phyloP scores from a whole-genome alignment of 73 alveolate genomes.

The Tetrahymena thermophila region DNA sequence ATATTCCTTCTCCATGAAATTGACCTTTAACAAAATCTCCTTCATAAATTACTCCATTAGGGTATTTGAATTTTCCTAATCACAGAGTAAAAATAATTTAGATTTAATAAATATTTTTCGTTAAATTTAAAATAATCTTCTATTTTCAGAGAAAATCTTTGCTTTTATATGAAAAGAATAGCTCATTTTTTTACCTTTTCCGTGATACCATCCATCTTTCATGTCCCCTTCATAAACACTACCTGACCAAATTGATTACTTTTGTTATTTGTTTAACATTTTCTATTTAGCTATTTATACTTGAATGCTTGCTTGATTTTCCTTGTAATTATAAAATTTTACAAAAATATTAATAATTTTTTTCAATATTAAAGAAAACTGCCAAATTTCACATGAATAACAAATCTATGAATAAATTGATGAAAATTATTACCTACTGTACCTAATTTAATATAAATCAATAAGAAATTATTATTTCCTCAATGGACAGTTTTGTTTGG shows the following conservation, averaged over 20 bases:
- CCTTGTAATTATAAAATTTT: neutral
- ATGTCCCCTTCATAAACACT: constrained; percentile 38
- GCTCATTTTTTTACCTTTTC: constrained; percentile 9
- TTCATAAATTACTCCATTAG: constrained; percentile 83
- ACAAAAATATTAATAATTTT: neutral
- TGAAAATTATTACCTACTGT: neutral
- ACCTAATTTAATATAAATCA: neutral
- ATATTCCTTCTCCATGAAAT: constrained; percentile 90
- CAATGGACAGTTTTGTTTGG: neutral
- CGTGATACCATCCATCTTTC: constrained; percentile 63
- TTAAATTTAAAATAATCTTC: neutral
- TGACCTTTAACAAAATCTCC: constrained; percentile 93
- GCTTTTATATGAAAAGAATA: neutral
- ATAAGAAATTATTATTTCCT: neutral
- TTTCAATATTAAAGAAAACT: neutral
- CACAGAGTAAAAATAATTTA: neutral
- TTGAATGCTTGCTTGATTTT: neutral
- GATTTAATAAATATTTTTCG: too few relatives aligned
- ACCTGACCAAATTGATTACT: constrained; percentile 31
- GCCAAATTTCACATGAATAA: neutral
- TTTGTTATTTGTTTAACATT: neutral
- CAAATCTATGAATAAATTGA: neutral
- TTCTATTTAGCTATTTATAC: neutral
- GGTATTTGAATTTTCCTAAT: constrained; percentile 69
- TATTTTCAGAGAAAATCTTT: too few relatives aligned